Conservation (phyloP, 2,329 filamentous ascomycete species). For the Fusarium humuli region DNA sequence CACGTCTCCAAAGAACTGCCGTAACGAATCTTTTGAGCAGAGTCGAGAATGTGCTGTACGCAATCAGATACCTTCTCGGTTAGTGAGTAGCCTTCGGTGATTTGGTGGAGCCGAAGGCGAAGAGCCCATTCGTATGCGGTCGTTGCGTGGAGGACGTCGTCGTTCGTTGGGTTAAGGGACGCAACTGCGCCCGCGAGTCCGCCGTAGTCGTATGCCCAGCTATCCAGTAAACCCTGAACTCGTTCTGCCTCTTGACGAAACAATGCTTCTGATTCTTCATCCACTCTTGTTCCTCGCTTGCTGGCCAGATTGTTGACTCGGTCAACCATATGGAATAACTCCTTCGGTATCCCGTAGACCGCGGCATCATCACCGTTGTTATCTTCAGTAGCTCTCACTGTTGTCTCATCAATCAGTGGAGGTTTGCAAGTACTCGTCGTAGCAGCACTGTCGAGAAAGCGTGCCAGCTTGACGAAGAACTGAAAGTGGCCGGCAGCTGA, state of each 20-base stretch:
- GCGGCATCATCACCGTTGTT: background rate
- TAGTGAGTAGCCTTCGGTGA: conserved; percentile 4
- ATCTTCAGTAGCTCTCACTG: background rate
- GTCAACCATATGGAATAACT: conserved; percentile 12
- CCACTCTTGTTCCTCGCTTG: conserved; percentile 8
- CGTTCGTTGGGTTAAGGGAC: background rate
- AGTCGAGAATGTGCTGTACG: conserved; percentile 1
- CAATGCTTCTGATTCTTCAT: conserved; percentile 1
- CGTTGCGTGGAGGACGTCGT: conserved; percentile 11
- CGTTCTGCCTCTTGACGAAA: background rate
- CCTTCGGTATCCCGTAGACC: conserved; percentile 10
- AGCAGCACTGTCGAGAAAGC: conserved; percentile 2
- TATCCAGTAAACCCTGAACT: background rate
- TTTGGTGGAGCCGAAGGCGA: conserved; percentile 11
- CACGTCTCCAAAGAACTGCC: conserved; percentile 5
- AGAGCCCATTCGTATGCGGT: conserved; percentile 18
- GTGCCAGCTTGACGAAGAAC: conserved; percentile 7
- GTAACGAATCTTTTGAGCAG: conserved; percentile 1
- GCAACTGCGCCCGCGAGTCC: background rate
- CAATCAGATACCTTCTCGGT: conserved; percentile 7
- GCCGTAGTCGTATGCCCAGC: conserved; percentile 15
- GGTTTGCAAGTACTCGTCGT: conserved; percentile 10
- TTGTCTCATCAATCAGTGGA: conserved; percentile 2
- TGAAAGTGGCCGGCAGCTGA: background rate
- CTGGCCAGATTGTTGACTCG: conserved; percentile 7